Percentiles rank a stretch among this genome's conserved stretches.
Conservation (phyloP, 2,329 filamentous ascomycete species). For the Bipolaris gigantea region DNA sequence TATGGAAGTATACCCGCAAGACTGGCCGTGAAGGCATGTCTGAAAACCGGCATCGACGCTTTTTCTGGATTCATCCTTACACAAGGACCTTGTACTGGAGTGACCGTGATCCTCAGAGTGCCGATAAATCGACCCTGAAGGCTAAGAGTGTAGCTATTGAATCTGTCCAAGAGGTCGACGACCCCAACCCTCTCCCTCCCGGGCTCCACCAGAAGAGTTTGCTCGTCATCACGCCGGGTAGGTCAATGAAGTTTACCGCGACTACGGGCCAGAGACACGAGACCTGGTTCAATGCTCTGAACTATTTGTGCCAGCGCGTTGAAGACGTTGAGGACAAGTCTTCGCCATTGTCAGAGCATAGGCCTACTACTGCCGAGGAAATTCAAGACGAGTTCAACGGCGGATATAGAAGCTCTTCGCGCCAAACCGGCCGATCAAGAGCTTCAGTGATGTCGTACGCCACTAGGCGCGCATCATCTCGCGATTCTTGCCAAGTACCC, state of each 20-base stretch:
- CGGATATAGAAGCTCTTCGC: slow-evolving; percentile 53
- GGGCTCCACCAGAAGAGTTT: slow-evolving; percentile 93
- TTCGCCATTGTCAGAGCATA: slow-evolving; percentile 15
- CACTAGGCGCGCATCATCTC: slow-evolving; percentile 55
- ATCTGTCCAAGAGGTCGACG: slow-evolving; percentile 84
- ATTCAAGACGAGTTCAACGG: slow-evolving; percentile 78
- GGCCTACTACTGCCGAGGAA: slow-evolving; percentile 59
- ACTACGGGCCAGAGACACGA: slow-evolving; percentile 92
- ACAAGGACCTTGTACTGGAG: slow-evolving; percentile 97
- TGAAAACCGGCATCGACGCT: slow-evolving; percentile 84
- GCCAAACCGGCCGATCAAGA: slow-evolving; percentile 55
- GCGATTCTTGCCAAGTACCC: slow-evolving; percentile 45
- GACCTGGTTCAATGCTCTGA: slow-evolving; percentile 97
- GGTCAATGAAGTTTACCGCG: slow-evolving; percentile 91
- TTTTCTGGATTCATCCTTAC: slow-evolving; percentile 99
- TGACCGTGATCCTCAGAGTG: slow-evolving; percentile 78
- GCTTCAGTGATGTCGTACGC: slow-evolving; percentile 78
- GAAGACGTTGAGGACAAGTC: slow-evolving; percentile 47
- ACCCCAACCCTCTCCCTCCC: slow-evolving; percentile 93
- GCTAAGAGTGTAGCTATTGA: slow-evolving; percentile 93
- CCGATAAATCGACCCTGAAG: slow-evolving; percentile 74
- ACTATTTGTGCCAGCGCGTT: slow-evolving; percentile 83
- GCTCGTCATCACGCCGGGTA: slow-evolving; percentile 83
- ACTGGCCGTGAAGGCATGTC: slow-evolving; percentile 87
- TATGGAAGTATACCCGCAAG: slow-evolving; percentile 99